Evolutionary conservation across 2,329 filamentous ascomycete genomes (phyloP).

Genomic region (Aspergillus aculeatus): DNA sequence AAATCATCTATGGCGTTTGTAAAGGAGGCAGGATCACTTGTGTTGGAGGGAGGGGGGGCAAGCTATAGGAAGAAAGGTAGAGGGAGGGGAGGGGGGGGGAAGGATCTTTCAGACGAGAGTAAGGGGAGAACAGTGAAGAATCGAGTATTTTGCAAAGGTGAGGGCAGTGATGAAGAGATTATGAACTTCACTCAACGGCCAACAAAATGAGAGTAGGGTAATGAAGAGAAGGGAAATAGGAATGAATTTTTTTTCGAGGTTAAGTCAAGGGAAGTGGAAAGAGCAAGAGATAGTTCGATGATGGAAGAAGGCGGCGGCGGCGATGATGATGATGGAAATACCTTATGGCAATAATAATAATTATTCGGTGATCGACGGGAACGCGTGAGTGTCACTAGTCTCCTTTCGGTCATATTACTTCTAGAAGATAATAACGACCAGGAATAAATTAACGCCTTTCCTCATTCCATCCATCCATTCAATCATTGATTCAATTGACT

Average conservation of each 20-base stretch:
- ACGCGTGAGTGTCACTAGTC: slow-evolving; percentile 30
- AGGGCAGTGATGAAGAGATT: not conserved
- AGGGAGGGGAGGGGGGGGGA: not conserved
- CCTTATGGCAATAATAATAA: slow-evolving; percentile 2
- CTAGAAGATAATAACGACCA: not conserved
- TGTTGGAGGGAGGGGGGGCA: no score
- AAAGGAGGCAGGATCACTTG: not conserved
- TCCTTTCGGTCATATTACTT: slow-evolving; percentile 29
- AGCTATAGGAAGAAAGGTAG: no score
- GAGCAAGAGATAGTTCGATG: not conserved
- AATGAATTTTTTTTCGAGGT: not conserved
- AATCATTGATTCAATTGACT: not conserved
- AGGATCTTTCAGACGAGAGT: not conserved
- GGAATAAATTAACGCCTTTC: not conserved
- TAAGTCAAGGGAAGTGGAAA: not conserved
- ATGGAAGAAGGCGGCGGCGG: slow-evolving; percentile 9
- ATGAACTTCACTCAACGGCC: no score
- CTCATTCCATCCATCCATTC: not conserved
- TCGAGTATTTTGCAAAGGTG: not conserved
- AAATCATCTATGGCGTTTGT: slow-evolving; percentile 14
- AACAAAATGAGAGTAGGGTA: not conserved
- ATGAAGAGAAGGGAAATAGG: not conserved
- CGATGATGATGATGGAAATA: slow-evolving; percentile 17
- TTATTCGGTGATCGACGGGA: slow-evolving; percentile 22
- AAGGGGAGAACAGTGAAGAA: not conserved